Conservation (phyloP, 2,329 filamentous ascomycete species). For the Alternaria sp. region DNA sequence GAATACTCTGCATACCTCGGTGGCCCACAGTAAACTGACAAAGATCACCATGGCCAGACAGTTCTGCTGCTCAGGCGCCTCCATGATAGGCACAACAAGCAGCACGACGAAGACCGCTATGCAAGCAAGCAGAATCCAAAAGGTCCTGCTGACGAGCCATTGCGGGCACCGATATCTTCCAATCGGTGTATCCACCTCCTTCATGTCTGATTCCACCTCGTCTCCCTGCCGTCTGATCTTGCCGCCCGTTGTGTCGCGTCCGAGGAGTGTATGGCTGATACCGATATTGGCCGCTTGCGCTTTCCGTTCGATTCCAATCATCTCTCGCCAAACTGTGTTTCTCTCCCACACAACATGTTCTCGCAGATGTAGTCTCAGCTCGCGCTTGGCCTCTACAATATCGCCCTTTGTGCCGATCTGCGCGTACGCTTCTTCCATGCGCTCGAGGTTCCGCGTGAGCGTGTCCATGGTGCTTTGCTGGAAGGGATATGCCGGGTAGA, state of each 20-base stretch:
- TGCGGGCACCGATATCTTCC: slow-evolving; percentile 76
- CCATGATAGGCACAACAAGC: slow-evolving; percentile 80
- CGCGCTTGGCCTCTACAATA: slow-evolving; percentile 75
- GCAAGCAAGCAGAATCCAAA: slow-evolving; percentile 76
- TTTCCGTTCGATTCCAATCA: slow-evolving; percentile 96
- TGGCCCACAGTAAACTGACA: slow-evolving; percentile 94
- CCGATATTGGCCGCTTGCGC: slow-evolving; percentile 93
- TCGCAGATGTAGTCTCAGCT: slow-evolving; percentile 85
- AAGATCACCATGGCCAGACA: slow-evolving; percentile 93
- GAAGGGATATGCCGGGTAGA: slow-evolving; percentile 84
- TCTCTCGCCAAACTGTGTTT: slow-evolving; percentile 98
- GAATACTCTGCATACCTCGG: slow-evolving; percentile 68
- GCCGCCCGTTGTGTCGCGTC: slow-evolving; percentile 71
- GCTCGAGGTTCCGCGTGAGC: slow-evolving; percentile 73
- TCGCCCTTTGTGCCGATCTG: slow-evolving; percentile 84
- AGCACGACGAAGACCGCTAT: slow-evolving; percentile 76
- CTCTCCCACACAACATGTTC: slow-evolving; percentile 99
- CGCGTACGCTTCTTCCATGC: slow-evolving; percentile 81
- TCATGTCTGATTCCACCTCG: slow-evolving; percentile 69
- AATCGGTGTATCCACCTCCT: slow-evolving; percentile 78
- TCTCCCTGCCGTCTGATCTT: slow-evolving; percentile 83
- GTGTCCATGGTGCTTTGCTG: slow-evolving; percentile 71
- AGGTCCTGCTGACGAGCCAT: slow-evolving; percentile 84
- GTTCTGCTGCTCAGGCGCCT: slow-evolving; percentile 89
- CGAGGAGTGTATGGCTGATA: slow-evolving; percentile 76